Evolutionary conservation across 2,329 filamentous ascomycete species (phyloP).

Genomic region (Alternaria sp.): DNA sequence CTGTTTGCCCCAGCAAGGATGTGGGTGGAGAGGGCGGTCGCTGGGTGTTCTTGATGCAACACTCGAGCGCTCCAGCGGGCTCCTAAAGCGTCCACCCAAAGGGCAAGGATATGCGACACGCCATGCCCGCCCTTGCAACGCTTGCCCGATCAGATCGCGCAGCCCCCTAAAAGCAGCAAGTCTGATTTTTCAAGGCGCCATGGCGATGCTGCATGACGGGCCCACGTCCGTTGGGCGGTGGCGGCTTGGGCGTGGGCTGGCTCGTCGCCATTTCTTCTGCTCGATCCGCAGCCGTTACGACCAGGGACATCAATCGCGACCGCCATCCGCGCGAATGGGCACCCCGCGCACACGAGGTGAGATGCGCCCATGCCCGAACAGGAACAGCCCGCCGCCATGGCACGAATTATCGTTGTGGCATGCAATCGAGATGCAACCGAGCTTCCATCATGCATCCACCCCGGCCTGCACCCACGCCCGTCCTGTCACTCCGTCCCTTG

Average conservation of each 20-base stretch:
- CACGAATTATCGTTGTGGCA: slow-evolving; percentile 26
- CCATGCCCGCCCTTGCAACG: slow-evolving; percentile 25
- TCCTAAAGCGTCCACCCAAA: slow-evolving; percentile 19
- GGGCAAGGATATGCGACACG: slow-evolving; percentile 31
- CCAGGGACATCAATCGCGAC: slow-evolving; percentile 28
- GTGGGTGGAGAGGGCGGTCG: slow-evolving; percentile 13
- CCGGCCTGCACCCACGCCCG: slow-evolving; percentile 20
- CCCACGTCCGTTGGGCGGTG: slow-evolving; percentile 13
- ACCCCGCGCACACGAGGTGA: slow-evolving; percentile 26
- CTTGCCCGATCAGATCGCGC: slow-evolving; percentile 27
- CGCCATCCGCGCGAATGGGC: slow-evolving; percentile 27
- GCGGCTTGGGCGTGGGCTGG: slow-evolving; percentile 1
- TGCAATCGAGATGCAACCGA: slow-evolving; percentile 38
- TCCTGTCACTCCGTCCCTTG: slow-evolving; percentile 21
- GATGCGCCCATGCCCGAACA: slow-evolving; percentile 23
- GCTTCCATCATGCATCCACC: slow-evolving; percentile 22
- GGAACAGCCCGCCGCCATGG: slow-evolving; percentile 24
- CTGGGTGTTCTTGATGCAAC: slow-evolving; percentile 22
- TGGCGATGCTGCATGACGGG: slow-evolving; percentile 9
- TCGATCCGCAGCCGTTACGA: slow-evolving; percentile 35
- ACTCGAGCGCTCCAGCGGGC: slow-evolving; percentile 8
- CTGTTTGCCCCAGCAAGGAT: slow-evolving; percentile 26
- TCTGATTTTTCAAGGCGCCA: background rate
- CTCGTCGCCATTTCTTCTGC: slow-evolving; percentile 1
- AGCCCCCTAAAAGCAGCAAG: slow-evolving; percentile 15